Conservation (phyloP, 805 yeast genomes). For the Maudiozyma pseudohumilis region DNA sequence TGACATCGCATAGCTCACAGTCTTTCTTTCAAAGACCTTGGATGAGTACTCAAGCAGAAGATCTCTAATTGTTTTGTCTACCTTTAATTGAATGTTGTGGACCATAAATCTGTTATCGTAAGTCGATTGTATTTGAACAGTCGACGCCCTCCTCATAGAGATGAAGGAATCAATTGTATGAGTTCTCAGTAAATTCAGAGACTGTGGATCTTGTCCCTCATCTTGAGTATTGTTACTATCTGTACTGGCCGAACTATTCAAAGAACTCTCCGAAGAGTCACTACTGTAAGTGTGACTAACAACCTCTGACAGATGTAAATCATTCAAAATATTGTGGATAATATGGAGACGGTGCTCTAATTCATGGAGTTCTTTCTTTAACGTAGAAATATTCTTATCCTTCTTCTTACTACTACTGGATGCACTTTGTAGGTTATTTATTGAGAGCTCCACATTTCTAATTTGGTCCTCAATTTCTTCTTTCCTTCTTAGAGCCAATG, state of each 20-base stretch:
- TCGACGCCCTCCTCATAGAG: slow-evolving; percentile 24
- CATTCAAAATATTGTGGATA: slow-evolving; percentile 26
- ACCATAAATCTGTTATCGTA: slow-evolving; percentile 52
- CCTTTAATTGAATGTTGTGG: slow-evolving; percentile 45
- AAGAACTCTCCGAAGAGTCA: slow-evolving; percentile 6
- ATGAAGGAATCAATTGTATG: slow-evolving; percentile 25
- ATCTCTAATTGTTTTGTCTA: slow-evolving; percentile 44
- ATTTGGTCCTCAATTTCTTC: slow-evolving; percentile 34
- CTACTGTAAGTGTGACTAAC: slow-evolving; percentile 11
- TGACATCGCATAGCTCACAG: slow-evolving; percentile 37
- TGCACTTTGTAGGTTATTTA: slow-evolving; percentile 5
- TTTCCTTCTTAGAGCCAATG: slow-evolving; percentile 34
- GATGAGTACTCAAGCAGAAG: slow-evolving; percentile 38
- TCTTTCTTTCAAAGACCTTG: slow-evolving; percentile 34
- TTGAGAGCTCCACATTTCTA: slow-evolving; percentile 8
- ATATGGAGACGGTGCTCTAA: slow-evolving; percentile 28
- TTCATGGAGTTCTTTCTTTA: slow-evolving; percentile 23
- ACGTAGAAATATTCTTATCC: slow-evolving; percentile 3
- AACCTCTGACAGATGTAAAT: slow-evolving; percentile 21
- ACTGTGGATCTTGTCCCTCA: slow-evolving; percentile 1
- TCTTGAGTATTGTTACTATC: slow-evolving; percentile 10
- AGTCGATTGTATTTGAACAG: slow-evolving; percentile 20
- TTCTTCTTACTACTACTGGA: slow-evolving; percentile 1
- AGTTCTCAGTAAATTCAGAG: slow-evolving; percentile 9
- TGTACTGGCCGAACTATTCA: slow-evolving; percentile 1